A percentile compares a stretch with the other conserved stretches of the same genome.
Evolutionary conservation across 768 basidiomycete species (phyloP).

Genomic region (Rhodosporidiobolus odoratus): DNA sequence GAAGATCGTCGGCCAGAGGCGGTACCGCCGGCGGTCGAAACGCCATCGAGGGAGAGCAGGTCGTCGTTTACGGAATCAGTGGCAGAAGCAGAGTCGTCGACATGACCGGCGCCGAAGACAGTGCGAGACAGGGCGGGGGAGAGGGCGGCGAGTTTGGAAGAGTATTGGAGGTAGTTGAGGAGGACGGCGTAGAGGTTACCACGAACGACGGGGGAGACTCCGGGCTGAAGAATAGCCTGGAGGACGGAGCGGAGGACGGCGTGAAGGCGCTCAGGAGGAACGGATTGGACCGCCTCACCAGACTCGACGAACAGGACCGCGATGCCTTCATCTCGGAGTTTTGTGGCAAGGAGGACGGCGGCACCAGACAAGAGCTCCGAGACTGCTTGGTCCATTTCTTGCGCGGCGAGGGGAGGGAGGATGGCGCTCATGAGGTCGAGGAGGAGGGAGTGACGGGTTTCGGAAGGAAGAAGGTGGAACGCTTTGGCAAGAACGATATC

Average conservation of each 20-base stretch:
- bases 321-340: constrained; percentile 61
- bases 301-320: constrained; percentile 55
- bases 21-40: constrained; percentile 47
- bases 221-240: constrained; percentile 68
- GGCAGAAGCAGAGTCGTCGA: constrained; percentile 31
- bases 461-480: constrained; percentile 72
- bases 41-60: constrained; percentile 39
- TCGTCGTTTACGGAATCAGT: constrained; percentile 31
- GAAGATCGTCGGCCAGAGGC: constrained; percentile 21
- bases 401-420: constrained; percentile 61
- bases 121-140: constrained; percentile 22
- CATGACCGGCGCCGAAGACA: too few relatives aligned
- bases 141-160: constrained; percentile 45
- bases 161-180: constrained; percentile 73
- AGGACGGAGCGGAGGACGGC: constrained; percentile 67
- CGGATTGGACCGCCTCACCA: constrained; percentile 44
- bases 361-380: constrained; percentile 78
- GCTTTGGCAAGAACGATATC: constrained; percentile 82
- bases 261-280: constrained; percentile 67
- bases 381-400: constrained; percentile 64
- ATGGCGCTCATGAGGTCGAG: constrained; percentile 84
- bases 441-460: constrained; percentile 77
- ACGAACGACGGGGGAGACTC: constrained; percentile 74
- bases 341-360: constrained; percentile 73
- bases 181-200: constrained; percentile 91